A percentile compares a stretch with the other conserved stretches of the same genome.
Conservation (phyloP, 164 flowering plant species). For the Vitis amurensis region DNA sequence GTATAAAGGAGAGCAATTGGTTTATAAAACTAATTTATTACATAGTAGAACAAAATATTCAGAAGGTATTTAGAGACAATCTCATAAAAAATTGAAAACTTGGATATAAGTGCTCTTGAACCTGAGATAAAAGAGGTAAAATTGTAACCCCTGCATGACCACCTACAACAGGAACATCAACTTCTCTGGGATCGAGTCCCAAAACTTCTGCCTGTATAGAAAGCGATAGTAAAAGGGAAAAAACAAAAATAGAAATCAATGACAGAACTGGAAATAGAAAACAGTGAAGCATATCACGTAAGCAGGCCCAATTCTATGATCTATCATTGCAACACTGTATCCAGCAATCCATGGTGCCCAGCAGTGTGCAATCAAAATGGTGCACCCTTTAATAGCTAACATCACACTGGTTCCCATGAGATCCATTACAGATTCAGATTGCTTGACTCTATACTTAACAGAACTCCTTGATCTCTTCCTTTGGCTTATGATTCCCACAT, state of each 20-base stretch:
- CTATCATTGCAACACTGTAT: neutral
- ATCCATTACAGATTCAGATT: neutral
- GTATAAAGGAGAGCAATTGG: slow-evolving; percentile 1
- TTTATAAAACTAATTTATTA: neutral
- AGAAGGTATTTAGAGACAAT: neutral
- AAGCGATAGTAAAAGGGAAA: neutral
- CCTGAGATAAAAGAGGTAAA: slow-evolving; percentile 60
- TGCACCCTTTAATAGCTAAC: neutral
- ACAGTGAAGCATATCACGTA: neutral
- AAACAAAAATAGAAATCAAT: neutral
- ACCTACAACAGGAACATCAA: slow-evolving; percentile 58
- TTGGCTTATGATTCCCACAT: no score
- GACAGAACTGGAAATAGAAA: neutral
- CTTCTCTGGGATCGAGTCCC: slow-evolving; percentile 53
- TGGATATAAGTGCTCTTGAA: slow-evolving; percentile 10
- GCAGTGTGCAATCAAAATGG: neutral
- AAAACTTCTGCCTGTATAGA: slow-evolving; percentile 56
- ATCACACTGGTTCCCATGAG: neutral
- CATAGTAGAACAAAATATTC: neutral
- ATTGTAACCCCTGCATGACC: slow-evolving; percentile 65
- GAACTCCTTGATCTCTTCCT: no score
- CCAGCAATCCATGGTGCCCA: neutral
- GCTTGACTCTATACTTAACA: neutral
- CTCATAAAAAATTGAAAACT: neutral
- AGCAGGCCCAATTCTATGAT: neutral